Evolutionary conservation across 106 monocot species (phyloP).

Genomic region (Acorus gramineus): DNA sequence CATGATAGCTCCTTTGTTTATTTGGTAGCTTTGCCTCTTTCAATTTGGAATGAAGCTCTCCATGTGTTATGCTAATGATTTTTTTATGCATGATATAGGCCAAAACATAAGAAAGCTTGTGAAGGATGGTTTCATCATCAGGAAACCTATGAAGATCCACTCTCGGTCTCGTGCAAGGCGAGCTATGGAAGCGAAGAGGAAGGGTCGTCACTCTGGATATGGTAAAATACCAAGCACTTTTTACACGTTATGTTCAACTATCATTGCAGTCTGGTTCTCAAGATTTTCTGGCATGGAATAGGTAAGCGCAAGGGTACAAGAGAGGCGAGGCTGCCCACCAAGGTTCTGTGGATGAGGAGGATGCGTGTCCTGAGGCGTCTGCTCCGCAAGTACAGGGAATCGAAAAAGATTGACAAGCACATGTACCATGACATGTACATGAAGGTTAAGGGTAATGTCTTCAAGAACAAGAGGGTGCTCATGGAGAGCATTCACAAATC

Average conservation of each 20-base stretch:
- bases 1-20: no score
- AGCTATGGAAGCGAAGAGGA: conserved; percentile 24
- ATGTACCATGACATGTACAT: conserved; percentile 6
- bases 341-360: conserved; percentile 23
- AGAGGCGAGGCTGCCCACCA: conserved; percentile 22
- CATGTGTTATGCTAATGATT: no score
- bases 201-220: conserved; percentile 23
- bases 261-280: not conserved
- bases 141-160: conserved; percentile 24
- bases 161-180: conserved; percentile 22
- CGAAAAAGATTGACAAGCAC: conserved; percentile 23
- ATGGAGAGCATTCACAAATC: no score
- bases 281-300: not conserved
- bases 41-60: no score
- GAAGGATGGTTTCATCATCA: conserved; percentile 26
- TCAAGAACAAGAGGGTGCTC: no score
- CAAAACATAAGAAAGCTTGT: conserved; percentile 22
- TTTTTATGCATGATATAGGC: not conserved
- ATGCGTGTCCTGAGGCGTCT: conserved; percentile 21
- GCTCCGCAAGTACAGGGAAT: conserved; percentile 15
- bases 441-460: no score
- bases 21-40: no score
- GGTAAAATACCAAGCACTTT: not conserved
- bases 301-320: conserved; percentile 24
- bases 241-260: not conserved